Percentiles rank a stretch among this genome's conserved stretches.
phyloP scores from a whole-genome alignment of 2,329 filamentous ascomycete species.

The Elsinoe arachidis region DNA sequence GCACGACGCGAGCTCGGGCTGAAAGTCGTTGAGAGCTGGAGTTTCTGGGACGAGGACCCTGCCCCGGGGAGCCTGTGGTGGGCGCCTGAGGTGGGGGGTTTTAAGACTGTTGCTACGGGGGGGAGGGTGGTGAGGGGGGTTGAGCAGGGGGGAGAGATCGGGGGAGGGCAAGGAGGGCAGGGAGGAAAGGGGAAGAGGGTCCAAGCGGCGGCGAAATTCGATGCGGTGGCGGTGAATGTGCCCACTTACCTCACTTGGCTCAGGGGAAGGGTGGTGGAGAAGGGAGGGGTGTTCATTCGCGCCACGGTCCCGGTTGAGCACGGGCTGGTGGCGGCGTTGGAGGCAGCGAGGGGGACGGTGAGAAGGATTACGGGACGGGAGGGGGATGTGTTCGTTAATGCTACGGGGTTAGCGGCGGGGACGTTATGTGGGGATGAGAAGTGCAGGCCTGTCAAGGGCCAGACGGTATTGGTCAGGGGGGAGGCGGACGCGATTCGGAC shows the following conservation, averaged over 20 bases:
- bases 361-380: background rate
- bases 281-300: background rate
- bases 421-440: slow-evolving; percentile 28
- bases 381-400: slow-evolving; percentile 32
- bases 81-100: slow-evolving; percentile 29
- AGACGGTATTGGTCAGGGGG: slow-evolving; percentile 39
- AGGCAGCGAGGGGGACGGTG: background rate
- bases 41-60: slow-evolving; percentile 23
- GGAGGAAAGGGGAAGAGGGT: background rate
- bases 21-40: slow-evolving; percentile 17
- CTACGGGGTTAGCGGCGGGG: slow-evolving; percentile 34
- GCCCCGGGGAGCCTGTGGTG: slow-evolving; percentile 31
- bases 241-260: background rate
- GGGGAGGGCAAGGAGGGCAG: background rate
- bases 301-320: background rate
- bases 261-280: background rate
- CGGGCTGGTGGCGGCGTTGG: background rate
- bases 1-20: slow-evolving; percentile 17
- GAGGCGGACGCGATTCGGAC: slow-evolving; percentile 29
- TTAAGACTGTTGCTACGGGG: slow-evolving; percentile 17
- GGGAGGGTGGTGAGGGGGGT: background rate
- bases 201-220: background rate
- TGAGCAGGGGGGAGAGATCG: background rate
- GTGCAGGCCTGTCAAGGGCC: slow-evolving; percentile 37
- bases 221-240: background rate